Evolutionary conservation across 192 early-diverging fungal species (phyloP).

Genomic region (Coemansia sp.): DNA sequence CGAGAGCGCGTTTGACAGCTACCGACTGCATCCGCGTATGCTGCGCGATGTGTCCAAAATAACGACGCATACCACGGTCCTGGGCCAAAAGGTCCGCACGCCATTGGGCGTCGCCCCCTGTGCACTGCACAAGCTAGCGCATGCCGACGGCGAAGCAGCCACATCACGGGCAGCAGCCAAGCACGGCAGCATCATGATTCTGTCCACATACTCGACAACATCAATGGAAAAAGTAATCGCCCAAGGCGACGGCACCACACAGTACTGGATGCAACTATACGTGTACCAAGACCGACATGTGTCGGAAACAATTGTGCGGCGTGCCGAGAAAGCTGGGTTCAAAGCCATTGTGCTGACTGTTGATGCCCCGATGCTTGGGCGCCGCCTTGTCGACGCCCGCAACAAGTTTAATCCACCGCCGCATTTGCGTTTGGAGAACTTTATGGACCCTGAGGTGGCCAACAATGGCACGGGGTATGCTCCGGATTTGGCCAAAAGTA

Average conservation of each 20-base stretch:
- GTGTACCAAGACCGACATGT: constrained; percentile 70
- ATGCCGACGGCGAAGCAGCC: constrained; percentile 65
- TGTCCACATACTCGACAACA: constrained; percentile 66
- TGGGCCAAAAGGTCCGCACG: constrained; percentile 58
- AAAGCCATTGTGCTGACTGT: constrained; percentile 67
- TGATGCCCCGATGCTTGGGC: constrained; percentile 58
- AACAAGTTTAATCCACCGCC: constrained; percentile 62
- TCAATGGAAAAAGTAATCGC: constrained; percentile 66
- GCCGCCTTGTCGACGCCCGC: constrained; percentile 60
- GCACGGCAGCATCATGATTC: constrained; percentile 55
- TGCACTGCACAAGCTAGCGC: constrained; percentile 74
- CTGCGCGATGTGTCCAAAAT: constrained; percentile 72
- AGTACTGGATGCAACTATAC: constrained; percentile 82
- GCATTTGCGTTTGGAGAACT: constrained; percentile 68
- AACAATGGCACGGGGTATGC: constrained; percentile 14
- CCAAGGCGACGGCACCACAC: constrained; percentile 39
- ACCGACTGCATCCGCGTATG: constrained; percentile 64
- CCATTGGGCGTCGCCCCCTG: constrained; percentile 79
- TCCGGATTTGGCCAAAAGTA: constrained; percentile 11
- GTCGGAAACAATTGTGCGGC: constrained; percentile 64
- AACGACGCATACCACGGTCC: constrained; percentile 61
- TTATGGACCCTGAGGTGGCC: constrained; percentile 38
- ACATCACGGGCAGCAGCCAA: constrained; percentile 58
- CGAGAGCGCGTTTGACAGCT: constrained; percentile 41
- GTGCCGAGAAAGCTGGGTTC: constrained; percentile 76